Evolutionary conservation across 1,139 yeast genomes (phyloP).

Genomic region (Diutina scorzettiae): DNA sequence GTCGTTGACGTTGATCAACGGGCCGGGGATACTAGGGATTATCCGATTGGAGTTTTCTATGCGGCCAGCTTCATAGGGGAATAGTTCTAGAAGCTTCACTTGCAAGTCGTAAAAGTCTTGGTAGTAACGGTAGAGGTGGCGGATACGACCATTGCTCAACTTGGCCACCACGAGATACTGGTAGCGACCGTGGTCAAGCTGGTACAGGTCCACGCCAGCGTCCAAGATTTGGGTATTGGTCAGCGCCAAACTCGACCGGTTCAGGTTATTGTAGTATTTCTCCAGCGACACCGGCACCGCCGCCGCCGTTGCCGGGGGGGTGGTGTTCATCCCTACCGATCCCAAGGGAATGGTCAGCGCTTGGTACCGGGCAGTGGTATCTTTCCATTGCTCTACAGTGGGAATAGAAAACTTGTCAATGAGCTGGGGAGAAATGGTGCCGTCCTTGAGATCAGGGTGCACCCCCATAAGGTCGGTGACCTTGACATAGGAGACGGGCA

Average conservation of each 20-base stretch:
- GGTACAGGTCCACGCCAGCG: constrained; percentile 73
- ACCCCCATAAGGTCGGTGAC: constrained; percentile 60
- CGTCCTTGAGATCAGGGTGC: constrained; percentile 11
- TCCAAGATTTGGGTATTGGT: constrained; percentile 30
- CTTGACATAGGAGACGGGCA: constrained; percentile 84
- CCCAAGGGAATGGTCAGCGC: constrained; percentile 83
- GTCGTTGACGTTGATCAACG: constrained; percentile 85
- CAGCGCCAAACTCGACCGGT: constrained; percentile 24
- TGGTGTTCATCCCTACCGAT: constrained; percentile 12
- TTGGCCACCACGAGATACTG: constrained; percentile 74
- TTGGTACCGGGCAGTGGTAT: constrained; percentile 80
- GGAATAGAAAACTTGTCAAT: constrained; percentile 65
- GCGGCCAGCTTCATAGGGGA: constrained; percentile 90
- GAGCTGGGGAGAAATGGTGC: constrained; percentile 13
- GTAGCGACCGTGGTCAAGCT: constrained; percentile 76
- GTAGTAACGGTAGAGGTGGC: constrained; percentile 78
- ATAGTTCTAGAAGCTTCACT: constrained; percentile 67
- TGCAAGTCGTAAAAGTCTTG: constrained; percentile 96
- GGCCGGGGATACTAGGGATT: constrained; percentile 94
- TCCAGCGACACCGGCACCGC: neutral
- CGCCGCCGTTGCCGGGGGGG: neutral
- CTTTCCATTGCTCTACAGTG: constrained; percentile 92
- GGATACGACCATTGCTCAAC: constrained; percentile 52
- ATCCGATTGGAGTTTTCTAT: constrained; percentile 61
- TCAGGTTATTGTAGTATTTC: neutral